A percentile compares a stretch with the other conserved stretches of the same genome.
Evolutionary conservation across 2,329 filamentous ascomycete species (phyloP).

Genomic region (Ophiostoma sp.): DNA sequence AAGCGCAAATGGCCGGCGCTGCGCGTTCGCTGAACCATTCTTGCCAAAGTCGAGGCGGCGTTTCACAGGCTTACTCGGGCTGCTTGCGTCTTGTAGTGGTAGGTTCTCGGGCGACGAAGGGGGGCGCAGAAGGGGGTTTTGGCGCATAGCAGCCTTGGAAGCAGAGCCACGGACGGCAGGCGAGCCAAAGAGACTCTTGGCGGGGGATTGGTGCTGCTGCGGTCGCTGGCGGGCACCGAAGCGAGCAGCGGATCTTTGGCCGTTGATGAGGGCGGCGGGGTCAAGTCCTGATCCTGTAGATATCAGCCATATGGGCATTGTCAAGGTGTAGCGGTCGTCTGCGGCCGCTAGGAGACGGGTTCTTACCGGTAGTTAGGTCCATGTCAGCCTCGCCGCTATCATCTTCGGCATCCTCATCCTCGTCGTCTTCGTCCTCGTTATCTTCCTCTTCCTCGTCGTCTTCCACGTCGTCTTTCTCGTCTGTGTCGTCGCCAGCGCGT

Average conservation of each 20-base stretch:
- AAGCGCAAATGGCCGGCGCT: constrained; percentile 25
- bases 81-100: constrained; percentile 28
- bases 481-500: constrained; percentile 29
- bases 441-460: constrained; percentile 32
- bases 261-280: constrained; percentile 48
- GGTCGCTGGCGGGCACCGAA: constrained; percentile 41
- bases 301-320: too few relatives aligned
- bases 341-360: too few relatives aligned
- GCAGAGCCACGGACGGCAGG: constrained; percentile 47
- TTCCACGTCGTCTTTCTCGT: constrained; percentile 31
- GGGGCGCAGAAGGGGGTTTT: constrained; percentile 51
- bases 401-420: constrained; percentile 32
- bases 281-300: constrained; percentile 42
- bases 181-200: constrained; percentile 55
- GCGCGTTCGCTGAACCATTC: constrained; percentile 26
- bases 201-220: constrained; percentile 44
- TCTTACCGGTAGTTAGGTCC: constrained; percentile 42
- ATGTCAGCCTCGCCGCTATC: constrained; percentile 40
- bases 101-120: constrained; percentile 44
- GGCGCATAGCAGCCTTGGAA: constrained; percentile 21
- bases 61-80: constrained; percentile 41
- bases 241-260: constrained; percentile 43
- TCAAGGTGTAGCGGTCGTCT: constrained; percentile 32
- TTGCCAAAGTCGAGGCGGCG: constrained; percentile 50
- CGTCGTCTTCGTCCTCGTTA: constrained; percentile 27